Base-by-base conservation (phyloP, 2,329 filamentous ascomycete species). In the Amauroascus verrucosus region DNA sequence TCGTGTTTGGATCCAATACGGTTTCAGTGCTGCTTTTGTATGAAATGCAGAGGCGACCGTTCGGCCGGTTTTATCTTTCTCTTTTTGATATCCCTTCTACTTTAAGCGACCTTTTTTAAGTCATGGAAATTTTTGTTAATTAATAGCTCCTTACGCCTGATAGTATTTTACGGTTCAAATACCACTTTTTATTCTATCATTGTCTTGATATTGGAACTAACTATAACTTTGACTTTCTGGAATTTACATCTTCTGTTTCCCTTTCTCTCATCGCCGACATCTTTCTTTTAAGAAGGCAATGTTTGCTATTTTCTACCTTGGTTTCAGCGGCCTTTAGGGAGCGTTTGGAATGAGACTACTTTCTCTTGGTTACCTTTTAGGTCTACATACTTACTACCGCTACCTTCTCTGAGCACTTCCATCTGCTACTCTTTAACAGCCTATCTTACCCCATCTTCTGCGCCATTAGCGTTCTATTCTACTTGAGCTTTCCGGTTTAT, bases 1-100 rank as follows among this genome's bases (percentile, higher is more conserved):
- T 38, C n/a, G n/a, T 26, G 41, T 14, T 48, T 33, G 35, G 24
- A 22, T 22, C 4, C 60, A 58, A 64, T 30, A 62, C 59, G 56
- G 1, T 30, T 40, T 22, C 22, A 14, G 22, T 18, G 2, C 13
- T 16, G 16, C 9, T 28, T 16, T 14, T 44, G 37, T 6, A 28
- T 26, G 35, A 30, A 24, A 26, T 40, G 2, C 35, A n/a, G 37
- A 38, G 20, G 28, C 18, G 41, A 22, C 30, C 26, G 30, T 22
- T n/a, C n/a, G n/a, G n/a, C 33, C 14, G 13, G 9, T n/a, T 14
- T 4, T 16, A 14, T 5, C 14, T 16, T n/a, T 24, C 37, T 14
- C n/a, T 37, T 35, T 24, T 22, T 32, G 6, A n/a, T 20, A 11
- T 37, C 24, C 11, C 11, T n/a, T 37, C 30, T 48, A 35, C 14